phyloP scores from a whole-genome alignment of 202 grass and related monocot genomes.

The Setaria italica region DNA sequence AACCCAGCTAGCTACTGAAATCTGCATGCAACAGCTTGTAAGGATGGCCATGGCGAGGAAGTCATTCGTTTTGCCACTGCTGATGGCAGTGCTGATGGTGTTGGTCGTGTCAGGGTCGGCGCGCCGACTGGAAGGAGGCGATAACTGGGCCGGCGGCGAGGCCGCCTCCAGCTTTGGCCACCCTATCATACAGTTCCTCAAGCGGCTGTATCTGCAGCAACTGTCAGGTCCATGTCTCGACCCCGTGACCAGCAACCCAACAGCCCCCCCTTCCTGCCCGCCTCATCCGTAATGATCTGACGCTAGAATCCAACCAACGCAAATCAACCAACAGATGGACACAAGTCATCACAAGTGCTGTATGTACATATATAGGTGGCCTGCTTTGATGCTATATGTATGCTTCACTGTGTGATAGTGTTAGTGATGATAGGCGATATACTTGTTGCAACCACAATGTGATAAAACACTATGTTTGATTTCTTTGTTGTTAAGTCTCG shows the following conservation, averaged over 20 bases:
- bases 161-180: neutral
- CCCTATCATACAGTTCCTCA: slow-evolving; percentile 3
- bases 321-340: neutral
- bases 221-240: neutral
- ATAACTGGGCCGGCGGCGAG: neutral
- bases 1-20: neutral
- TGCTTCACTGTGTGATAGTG: neutral
- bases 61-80: neutral
- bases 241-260: neutral
- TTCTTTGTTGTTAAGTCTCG: neutral
- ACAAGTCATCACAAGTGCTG: neutral
- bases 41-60: slow-evolving; percentile 12
- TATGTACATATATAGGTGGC: neutral
- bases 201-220: slow-evolving; percentile 25
- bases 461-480: neutral
- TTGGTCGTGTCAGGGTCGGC: slow-evolving; percentile 20
- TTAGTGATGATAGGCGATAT: neutral
- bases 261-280: neutral
- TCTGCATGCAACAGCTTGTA: neutral
- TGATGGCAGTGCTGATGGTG: neutral
- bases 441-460: neutral
- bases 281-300: neutral
- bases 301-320: neutral
- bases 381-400: neutral
- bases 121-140: slow-evolving; percentile 14